These are phyloP conservation scores for Aspergillus sp. DNA, from an alignment of 2,329 filamentous ascomycete species.

Conservation along the genomic window DNA sequence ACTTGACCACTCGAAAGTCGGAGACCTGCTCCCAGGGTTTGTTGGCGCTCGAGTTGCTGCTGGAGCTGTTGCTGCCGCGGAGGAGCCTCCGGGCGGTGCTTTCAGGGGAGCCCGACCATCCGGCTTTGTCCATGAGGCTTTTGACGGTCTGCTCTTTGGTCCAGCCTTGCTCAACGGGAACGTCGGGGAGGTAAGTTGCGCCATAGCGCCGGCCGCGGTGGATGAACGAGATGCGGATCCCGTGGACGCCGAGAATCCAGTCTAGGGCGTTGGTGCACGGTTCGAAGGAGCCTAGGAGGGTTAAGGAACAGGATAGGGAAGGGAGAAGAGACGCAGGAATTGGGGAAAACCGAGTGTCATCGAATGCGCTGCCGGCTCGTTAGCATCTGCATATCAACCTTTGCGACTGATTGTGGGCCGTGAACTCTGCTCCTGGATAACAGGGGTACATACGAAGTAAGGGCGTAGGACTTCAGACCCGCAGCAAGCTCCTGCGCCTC, in stretches of 20 bases:
- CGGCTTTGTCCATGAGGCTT: conserved; percentile 90
- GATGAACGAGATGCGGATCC: conserved; percentile 82
- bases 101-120: conserved; percentile 68
- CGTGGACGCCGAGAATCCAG: conserved; percentile 85
- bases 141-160: conserved; percentile 86
- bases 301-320: conserved; percentile 61
- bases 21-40: conserved; percentile 70
- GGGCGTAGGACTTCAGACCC: conserved; percentile 75
- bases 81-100: conserved; percentile 38
- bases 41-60: conserved; percentile 13
- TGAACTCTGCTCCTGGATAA: neutral
- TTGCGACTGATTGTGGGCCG: neutral
- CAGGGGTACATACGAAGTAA: conserved; percentile 64
- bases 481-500: conserved; percentile 69
- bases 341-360: conserved; percentile 62
- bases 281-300: conserved; percentile 84
- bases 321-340: conserved; percentile 53
- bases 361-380: conserved; percentile 54
- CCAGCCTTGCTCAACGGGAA: conserved; percentile 91
- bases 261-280: conserved; percentile 70
- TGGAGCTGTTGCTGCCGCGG: conserved; percentile 39
- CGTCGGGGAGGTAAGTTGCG: conserved; percentile 88
- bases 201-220: conserved; percentile 72
- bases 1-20: conserved; percentile 74
- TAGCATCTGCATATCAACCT: neutral